Base-by-base conservation (phyloP, 2,329 filamentous ascomycete genomes). In the Sporothrix phasma region DNA sequence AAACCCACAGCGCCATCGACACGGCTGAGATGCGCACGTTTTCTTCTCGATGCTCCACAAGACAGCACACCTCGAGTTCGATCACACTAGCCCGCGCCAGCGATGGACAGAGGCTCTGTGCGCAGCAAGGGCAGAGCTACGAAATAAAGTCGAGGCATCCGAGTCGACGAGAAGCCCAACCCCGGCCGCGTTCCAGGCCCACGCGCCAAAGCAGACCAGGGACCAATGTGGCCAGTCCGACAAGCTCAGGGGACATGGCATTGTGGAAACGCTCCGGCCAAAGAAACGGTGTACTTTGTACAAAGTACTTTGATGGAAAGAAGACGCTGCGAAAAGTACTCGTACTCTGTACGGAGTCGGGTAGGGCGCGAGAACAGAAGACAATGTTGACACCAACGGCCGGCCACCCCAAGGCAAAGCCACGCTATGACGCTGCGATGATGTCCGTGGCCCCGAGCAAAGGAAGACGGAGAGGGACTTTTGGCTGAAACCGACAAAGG, bases 51-150 rank as follows among this genome's bases (percentile, higher is more conserved):
- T 17, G 3, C 24, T 31, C 24, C 26, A 53, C 41, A 53, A 53
- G n/a, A 19, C 47, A 53, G n/a, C 19, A 29, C 47, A 34, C 47
- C 7, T n/a, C n/a, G 26, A 17, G 17, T n/a, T n/a, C n/a, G n/a
- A n/a, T n/a, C 47, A 34, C 47, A 53, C 47, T 53, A 53, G 19
- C 47, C 47, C 47, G 29, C 47, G 47, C 47, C 47, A 17, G 47
- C 47, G 47, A 53, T 53, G 47, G 47, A 26, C 47, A 53, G 47
- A 53, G 47, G 47, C 47, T 53, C 47, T 31, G 47, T 53, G 47
- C 47, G 47, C 29, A 53, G 29, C 6, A 13, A 31, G 34, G 24
- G 3, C 26, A n/a, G 15, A 53, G 19, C 17, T 6, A 31, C 29
- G 4, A 31, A 34, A 51, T n/a, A n/a, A n/a, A n/a, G n/a, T n/a